These are phyloP conservation scores for Vachellia pachyceras DNA, from an alignment of 306 rosid genomes.

Conservation along the genomic window DNA sequence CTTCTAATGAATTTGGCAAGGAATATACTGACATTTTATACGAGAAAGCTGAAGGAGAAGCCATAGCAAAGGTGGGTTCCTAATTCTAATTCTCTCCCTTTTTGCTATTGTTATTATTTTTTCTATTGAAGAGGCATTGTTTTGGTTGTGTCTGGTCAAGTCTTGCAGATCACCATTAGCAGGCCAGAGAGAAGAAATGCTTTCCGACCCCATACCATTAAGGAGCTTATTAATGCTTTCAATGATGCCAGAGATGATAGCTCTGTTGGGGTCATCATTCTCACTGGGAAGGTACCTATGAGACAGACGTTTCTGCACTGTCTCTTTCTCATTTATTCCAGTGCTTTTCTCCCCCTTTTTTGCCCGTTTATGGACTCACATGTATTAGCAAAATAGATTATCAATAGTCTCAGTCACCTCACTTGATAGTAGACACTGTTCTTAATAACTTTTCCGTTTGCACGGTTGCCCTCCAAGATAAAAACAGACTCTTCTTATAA, in stretches of 20 bases:
- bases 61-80: conserved; percentile 69
- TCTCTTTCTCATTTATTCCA: background rate
- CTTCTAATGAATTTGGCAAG: conserved; percentile 54
- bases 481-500: too few species aligned
- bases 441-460: too few species aligned
- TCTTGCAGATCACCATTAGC: conserved; percentile 68
- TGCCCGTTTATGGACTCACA: background rate
- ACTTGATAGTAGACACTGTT: too few species aligned
- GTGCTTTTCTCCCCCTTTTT: background rate
- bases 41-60: conserved; percentile 84
- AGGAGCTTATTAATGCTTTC: conserved; percentile 83
- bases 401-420: too few species aligned
- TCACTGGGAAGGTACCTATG: conserved; percentile 70
- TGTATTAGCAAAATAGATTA: too few species aligned
- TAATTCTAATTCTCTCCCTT: background rate
- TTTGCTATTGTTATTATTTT: background rate
- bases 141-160: background rate
- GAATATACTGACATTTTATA: conserved; percentile 74
- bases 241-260: conserved; percentile 78
- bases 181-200: conserved; percentile 88
- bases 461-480: too few species aligned
- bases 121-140: background rate
- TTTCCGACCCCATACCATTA: conserved; percentile 76
- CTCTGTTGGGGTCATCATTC: conserved; percentile 80
- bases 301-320: background rate